These are phyloP conservation scores for Colletotrichum orchidophilum DNA, from an alignment of 2,329 filamentous ascomycete genomes.

Conservation along the genomic window DNA sequence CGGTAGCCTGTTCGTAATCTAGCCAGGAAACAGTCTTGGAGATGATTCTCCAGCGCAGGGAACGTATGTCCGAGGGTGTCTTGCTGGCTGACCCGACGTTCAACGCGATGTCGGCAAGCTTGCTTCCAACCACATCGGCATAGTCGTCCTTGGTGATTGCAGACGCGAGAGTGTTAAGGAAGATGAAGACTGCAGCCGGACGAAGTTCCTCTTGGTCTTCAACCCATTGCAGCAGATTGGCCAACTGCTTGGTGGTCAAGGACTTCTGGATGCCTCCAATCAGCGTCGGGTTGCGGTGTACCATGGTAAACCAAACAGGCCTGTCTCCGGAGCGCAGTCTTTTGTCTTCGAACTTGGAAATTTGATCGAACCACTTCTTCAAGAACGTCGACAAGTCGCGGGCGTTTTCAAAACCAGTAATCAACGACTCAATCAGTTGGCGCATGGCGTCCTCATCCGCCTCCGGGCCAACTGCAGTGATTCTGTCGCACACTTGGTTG, in stretches of 20 bases:
- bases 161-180: conserved; percentile 53
- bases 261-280: conserved; percentile 49
- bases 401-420: conserved; percentile 53
- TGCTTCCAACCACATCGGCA: conserved; percentile 51
- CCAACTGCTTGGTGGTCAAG: conserved; percentile 55
- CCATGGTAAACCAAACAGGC: conserved; percentile 40
- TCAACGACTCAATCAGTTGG: conserved; percentile 53
- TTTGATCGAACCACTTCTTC: conserved; percentile 56
- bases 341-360: conserved; percentile 45
- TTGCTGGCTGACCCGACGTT: conserved; percentile 39
- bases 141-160: conserved; percentile 54
- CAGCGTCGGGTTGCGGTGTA: conserved; percentile 21
- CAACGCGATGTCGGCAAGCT: conserved; percentile 48
- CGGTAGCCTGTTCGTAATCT: conserved; percentile 39
- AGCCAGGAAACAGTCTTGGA: conserved; percentile 48
- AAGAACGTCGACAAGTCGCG: conserved; percentile 57
- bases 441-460: conserved; percentile 38
- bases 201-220: conserved; percentile 42
- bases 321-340: conserved; percentile 23
- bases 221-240: conserved; percentile 54
- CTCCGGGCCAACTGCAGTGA: conserved; percentile 34
- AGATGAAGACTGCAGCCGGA: conserved; percentile 48
- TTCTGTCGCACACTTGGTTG: conserved; percentile 49
- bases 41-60: conserved; percentile 53
- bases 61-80: conserved; percentile 41